Base-by-base conservation (phyloP, 768 basidiomycete species). In the Nidularia pulvinata region DNA sequence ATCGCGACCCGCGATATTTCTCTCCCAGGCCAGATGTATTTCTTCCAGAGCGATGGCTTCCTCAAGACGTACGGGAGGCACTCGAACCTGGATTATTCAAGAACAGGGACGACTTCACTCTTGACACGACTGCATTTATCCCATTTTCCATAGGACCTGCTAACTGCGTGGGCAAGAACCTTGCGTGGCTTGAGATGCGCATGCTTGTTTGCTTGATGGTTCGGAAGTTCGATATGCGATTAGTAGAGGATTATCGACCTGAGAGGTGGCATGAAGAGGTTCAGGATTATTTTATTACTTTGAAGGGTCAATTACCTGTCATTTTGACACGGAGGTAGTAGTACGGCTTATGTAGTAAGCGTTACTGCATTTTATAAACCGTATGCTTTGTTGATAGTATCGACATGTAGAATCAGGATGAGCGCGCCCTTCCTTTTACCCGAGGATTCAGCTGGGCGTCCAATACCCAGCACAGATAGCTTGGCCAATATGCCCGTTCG, bases 1-100 rank as follows among this genome's bases (percentile, higher is more conserved):
- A 81, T 52, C 74, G 80, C 14, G 72, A 78, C 58, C 68, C 75
- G 13, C 69, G 73, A 1, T 63, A 80, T 63, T 82, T 82, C 58
- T 74, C 74, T 0, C 76, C 77, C 0, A 59, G 68, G 44, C 77
- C 81, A 3, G 65, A 77, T 30, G 25, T 59, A 5, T 82, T 82
- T 66, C 59, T 75, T 56, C 74, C 75, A 3, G 74, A 75, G 49
- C 65, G 75, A 11, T 76, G 73, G 73, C 59, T 74, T 1, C 51
- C 65, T 7, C 33, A 19, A 6, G 54, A 65, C 1, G 48, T 63
- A 47, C 64, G 57, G 50, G 44, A 53, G 14, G 10, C 39, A 22
- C 59, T 73, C 6, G 70, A 72, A 52, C 72, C 73, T n/a, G 60
- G 53, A 11, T 53, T 71, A 7, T 75, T 72, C 64, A 59, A 61